Percentiles rank a stretch among this genome's conserved stretches.
These are phyloP conservation scores for Aspergillus quadricinctus DNA, from an alignment of 2,329 filamentous ascomycete genomes.

Conservation along the genomic window DNA sequence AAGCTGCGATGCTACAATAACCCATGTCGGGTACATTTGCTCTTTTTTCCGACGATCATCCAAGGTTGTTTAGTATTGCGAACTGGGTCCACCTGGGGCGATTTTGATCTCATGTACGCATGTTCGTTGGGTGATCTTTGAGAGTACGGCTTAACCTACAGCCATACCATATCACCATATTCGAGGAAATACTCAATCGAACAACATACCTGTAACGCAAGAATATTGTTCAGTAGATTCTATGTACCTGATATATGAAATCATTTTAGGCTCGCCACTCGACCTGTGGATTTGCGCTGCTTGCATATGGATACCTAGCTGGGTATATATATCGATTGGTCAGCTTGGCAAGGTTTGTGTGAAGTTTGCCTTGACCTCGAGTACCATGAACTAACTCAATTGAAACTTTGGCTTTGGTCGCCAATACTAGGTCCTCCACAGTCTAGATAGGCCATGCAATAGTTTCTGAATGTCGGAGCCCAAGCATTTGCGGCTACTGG, in stretches of 20 bases:
- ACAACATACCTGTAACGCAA: neutral
- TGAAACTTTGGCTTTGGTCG: neutral
- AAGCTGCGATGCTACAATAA: neutral
- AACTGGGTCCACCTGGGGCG: neutral
- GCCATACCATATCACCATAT: neutral
- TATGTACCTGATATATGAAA: neutral
- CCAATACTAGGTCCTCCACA: neutral
- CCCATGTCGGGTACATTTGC: neutral
- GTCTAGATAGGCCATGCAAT: neutral
- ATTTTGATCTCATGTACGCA: neutral
- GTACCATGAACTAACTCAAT: neutral
- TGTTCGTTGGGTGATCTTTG: neutral
- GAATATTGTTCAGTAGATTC: neutral
- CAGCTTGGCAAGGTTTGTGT: neutral
- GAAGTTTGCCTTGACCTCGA: neutral
- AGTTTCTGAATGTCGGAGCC: neutral
- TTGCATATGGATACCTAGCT: neutral
- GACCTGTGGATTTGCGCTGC: neutral
- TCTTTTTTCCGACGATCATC: neutral
- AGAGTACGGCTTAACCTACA: neutral
- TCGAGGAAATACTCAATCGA: neutral
- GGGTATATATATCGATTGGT: neutral
- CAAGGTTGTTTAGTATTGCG: neutral
- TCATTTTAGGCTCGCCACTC: neutral
- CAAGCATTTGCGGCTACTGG: neutral